phyloP scores from a whole-genome alignment of 139 green algal genomes.

The Chloropicon primus region DNA sequence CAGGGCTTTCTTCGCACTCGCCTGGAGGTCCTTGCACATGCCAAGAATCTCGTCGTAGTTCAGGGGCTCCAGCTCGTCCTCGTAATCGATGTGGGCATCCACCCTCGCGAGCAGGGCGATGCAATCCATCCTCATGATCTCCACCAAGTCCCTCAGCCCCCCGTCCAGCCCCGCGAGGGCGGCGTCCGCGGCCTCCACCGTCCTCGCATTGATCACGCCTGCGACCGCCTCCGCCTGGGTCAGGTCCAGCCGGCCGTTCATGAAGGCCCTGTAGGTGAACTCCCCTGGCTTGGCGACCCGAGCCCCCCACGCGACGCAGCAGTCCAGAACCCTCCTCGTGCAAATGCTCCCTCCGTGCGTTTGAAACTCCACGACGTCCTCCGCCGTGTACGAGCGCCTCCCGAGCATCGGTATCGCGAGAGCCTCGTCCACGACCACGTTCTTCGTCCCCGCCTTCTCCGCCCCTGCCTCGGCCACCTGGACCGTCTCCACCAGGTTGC shows the following conservation, averaged over 20 bases:
- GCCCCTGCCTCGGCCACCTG: conserved; percentile 44
- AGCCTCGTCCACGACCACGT: conserved; percentile 30
- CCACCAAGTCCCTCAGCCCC: conserved; percentile 8
- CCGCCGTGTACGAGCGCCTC: conserved; percentile 78
- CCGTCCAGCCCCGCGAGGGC: conserved; percentile 65
- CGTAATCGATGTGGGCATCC: conserved; percentile 74
- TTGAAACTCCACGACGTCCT: conserved; percentile 95
- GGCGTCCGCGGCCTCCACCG: conserved; percentile 63
- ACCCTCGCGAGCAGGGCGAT: conserved; percentile 75
- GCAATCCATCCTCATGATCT: conserved; percentile 12
- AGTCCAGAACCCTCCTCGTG: conserved; percentile 50
- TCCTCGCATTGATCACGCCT: conserved; percentile 65
- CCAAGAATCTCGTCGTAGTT: conserved; percentile 33
- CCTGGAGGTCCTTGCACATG: conserved; percentile 25
- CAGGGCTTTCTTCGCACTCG: conserved; percentile 15
- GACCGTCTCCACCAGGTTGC: conserved; percentile 38
- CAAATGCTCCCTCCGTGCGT: conserved; percentile 78
- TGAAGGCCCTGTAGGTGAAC: conserved; percentile 92
- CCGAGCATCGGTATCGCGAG: conserved; percentile 64
- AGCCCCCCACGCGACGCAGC: conserved; percentile 54
- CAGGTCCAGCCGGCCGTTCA: conserved; percentile 88
- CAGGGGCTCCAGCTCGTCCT: conserved; percentile 80
- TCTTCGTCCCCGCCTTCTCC: background rate
- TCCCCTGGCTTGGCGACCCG: conserved; percentile 69
- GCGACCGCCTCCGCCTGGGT: conserved; percentile 77